Conservation (phyloP, 805 yeast species). For the Schwanniomyces vanrijiae region DNA sequence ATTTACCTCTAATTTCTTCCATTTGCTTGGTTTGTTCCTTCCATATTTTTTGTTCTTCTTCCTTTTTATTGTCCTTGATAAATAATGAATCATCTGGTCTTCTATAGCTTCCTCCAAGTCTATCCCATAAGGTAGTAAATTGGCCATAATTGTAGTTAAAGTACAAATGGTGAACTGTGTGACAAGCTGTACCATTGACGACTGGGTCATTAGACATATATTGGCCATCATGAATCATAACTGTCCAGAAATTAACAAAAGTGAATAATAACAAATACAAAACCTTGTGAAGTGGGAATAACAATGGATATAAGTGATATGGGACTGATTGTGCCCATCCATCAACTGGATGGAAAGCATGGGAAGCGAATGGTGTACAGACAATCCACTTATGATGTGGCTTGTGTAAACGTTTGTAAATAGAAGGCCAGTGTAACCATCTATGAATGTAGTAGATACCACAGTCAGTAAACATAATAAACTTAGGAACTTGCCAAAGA, state of each 20-base stretch:
- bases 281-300: conserved; percentile 90
- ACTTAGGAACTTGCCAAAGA: conserved; percentile 66
- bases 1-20: conserved; percentile 74
- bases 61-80: conserved; percentile 48
- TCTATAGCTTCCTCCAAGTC: conserved; percentile 91
- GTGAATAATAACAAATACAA: conserved; percentile 81
- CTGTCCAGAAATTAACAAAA: conserved; percentile 96
- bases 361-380: conserved; percentile 97
- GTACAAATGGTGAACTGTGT: conserved; percentile 93
- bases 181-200: conserved; percentile 97
- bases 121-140: conserved; percentile 97
- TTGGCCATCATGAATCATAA: conserved; percentile 98
- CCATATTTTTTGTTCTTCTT: conserved; percentile 64
- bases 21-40: conserved; percentile 66
- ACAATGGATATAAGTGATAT: conserved; percentile 86
- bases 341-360: conserved; percentile 98
- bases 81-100: conserved; percentile 87
- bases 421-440: conserved; percentile 87
- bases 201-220: conserved; percentile 90
- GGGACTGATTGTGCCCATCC: conserved; percentile 93
- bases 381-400: conserved; percentile 99
- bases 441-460: conserved; percentile 91
- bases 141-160: conserved; percentile 98
- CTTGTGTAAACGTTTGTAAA: conserved; percentile 86
- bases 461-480: conserved; percentile 91